These are phyloP conservation scores for Phaeomoniella chlamydospora DNA, from an alignment of 2,329 filamentous ascomycete genomes.

Conservation along the genomic window DNA sequence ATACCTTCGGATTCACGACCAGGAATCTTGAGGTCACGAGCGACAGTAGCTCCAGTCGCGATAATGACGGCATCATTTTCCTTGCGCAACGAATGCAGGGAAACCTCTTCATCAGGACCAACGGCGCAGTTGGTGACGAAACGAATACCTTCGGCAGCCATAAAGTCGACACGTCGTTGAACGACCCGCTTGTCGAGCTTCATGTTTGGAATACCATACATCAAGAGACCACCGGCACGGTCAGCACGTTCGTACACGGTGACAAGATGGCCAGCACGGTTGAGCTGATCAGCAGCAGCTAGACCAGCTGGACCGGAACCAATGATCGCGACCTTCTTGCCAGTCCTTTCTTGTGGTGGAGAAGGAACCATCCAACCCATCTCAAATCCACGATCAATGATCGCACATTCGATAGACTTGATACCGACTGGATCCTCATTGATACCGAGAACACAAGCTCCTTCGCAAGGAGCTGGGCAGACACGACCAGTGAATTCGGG, in stretches of 20 bases:
- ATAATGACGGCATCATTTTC: conserved; percentile 75
- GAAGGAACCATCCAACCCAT: conserved; percentile 94
- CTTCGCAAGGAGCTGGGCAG: conserved; percentile 91
- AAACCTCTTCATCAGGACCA: conserved; percentile 56
- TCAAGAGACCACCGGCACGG: conserved; percentile 77
- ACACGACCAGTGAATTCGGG: conserved; percentile 96
- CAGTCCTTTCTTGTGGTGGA: conserved; percentile 64
- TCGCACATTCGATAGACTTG: conserved; percentile 96
- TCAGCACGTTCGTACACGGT: conserved; percentile 90
- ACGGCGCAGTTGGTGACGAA: conserved; percentile 69
- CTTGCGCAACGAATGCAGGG: conserved; percentile 56
- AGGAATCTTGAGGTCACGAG: conserved; percentile 82
- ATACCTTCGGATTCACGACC: conserved; percentile 78
- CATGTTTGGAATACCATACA: conserved; percentile 99
- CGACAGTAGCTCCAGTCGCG: conserved; percentile 83
- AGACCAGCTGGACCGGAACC: conserved; percentile 88
- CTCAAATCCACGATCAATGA: conserved; percentile 93
- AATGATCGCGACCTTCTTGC: conserved; percentile 78
- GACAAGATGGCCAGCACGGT: conserved; percentile 76
- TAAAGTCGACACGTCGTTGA: conserved; percentile 87
- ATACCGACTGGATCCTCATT: conserved; percentile 95
- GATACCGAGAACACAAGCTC: conserved; percentile 89
- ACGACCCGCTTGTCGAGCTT: conserved; percentile 97
- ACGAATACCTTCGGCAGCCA: conserved; percentile 73
- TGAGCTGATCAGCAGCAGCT: conserved; percentile 82